A percentile compares a stretch with the other conserved stretches of the same genome.
Conservation (phyloP, 1,284 basidiomycete genomes). For the Heterobasidion occidentale region DNA sequence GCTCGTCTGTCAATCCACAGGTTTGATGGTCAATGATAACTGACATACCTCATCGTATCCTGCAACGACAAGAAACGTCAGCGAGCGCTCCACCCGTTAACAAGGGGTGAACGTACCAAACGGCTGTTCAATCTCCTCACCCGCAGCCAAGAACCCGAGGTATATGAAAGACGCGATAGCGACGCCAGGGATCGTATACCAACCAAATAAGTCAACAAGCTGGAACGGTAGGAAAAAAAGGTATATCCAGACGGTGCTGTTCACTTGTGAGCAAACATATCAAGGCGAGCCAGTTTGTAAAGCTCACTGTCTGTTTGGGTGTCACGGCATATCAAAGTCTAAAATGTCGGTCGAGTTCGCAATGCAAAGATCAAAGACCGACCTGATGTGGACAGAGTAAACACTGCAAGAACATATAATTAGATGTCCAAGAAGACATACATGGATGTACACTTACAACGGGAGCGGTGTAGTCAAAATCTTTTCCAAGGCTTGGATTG, state of each 20-base stretch:
- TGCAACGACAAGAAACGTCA: slow-evolving; percentile 13
- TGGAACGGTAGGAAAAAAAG: slow-evolving; percentile 65
- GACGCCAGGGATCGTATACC: slow-evolving; percentile 53
- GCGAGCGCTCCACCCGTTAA: background rate
- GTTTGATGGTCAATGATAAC: background rate
- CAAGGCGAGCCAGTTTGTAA: background rate
- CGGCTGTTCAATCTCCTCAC: slow-evolving; percentile 63
- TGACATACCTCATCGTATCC: slow-evolving; percentile 47
- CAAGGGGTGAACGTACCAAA: slow-evolving; percentile 36
- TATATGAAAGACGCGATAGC: slow-evolving; percentile 59
- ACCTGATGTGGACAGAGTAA: slow-evolving; percentile 55
- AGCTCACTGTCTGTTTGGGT: slow-evolving; percentile 23
- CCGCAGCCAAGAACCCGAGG: slow-evolving; percentile 56
- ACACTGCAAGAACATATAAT: slow-evolving; percentile 28
- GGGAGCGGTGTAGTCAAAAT: slow-evolving; percentile 59
- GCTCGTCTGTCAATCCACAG: background rate
- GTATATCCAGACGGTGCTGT: slow-evolving; percentile 60
- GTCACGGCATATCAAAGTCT: background rate
- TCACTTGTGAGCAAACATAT: background rate
- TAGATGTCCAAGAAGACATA: background rate
- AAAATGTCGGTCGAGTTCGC: too few species aligned
- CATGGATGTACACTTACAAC: slow-evolving; percentile 34
- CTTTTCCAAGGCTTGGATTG: slow-evolving; percentile 37
- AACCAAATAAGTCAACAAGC: slow-evolving; percentile 47
- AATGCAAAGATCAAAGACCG: background rate